Conservation (phyloP, 176 grass and related monocot genomes). For the Raddia guianensis region DNA sequence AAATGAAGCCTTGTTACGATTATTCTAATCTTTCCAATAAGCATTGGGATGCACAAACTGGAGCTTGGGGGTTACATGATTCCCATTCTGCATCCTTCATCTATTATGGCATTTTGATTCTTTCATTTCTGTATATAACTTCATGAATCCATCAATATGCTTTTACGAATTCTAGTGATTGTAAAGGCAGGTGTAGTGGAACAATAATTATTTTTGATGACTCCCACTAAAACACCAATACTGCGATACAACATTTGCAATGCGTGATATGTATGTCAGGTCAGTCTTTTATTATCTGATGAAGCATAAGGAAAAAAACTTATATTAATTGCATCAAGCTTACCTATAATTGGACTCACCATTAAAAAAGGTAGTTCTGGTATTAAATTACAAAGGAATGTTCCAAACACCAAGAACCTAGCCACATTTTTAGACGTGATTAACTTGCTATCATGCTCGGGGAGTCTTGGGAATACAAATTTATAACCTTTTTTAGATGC, state of each 20-base stretch:
- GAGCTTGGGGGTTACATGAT: slow-evolving; percentile 26
- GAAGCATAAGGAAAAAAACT: too few relatives aligned
- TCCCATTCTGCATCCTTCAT: slow-evolving; percentile 4
- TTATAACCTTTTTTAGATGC: neutral
- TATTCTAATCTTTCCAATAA: slow-evolving; percentile 15
- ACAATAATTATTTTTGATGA: neutral
- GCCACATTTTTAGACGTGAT: neutral
- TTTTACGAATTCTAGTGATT: neutral
- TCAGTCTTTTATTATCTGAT: too few relatives aligned
- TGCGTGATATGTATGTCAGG: neutral
- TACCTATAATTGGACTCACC: too few relatives aligned
- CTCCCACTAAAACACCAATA: neutral
- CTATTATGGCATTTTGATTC: neutral
- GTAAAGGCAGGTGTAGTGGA: neutral
- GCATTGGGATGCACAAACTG: neutral
- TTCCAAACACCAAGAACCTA: too few relatives aligned
- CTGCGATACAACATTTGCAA: slow-evolving; percentile 1
- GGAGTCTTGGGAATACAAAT: neutral
- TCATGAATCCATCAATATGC: neutral
- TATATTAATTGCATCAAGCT: too few relatives aligned
- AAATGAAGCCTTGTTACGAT: neutral
- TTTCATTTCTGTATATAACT: slow-evolving; percentile 27
- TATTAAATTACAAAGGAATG: neutral
- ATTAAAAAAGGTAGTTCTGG: too few relatives aligned
- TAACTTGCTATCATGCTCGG: neutral